Conservation (phyloP, 2,329 filamentous ascomycete species). For the Calonectria leucothoes region DNA sequence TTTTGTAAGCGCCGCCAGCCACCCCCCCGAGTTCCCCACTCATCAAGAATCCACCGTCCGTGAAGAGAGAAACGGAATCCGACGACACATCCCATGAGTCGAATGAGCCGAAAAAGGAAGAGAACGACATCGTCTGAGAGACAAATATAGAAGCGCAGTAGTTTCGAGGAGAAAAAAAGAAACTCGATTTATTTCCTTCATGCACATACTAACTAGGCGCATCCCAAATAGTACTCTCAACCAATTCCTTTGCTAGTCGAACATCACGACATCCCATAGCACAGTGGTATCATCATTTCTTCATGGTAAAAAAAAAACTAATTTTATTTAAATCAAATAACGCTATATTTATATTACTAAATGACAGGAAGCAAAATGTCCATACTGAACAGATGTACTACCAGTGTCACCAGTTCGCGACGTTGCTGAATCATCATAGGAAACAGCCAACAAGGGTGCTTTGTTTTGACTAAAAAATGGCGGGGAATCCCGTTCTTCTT, state of each 20-base stretch:
- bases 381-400: not conserved
- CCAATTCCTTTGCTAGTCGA: no score
- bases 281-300: no score
- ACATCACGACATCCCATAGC: not conserved
- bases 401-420: not conserved
- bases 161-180: constrained; percentile 8
- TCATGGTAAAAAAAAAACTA: not conserved
- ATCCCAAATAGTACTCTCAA: not conserved
- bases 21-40: not conserved
- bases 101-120: constrained; percentile 26
- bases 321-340: not conserved
- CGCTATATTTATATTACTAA: not conserved
- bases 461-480: constrained; percentile 1
- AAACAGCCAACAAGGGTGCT: constrained; percentile 12
- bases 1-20: not conserved
- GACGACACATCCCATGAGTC: constrained; percentile 41
- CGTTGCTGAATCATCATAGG: not conserved
- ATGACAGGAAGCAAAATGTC: not conserved
- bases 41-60: not conserved
- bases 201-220: not conserved
- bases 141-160: not conserved
- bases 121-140: constrained; percentile 31
- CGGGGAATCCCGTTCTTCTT: constrained; percentile 5
- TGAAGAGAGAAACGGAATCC: constrained; percentile 43
- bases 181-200: not conserved